These are phyloP conservation scores for Skeletonema grethae DNA, from an alignment of 108 stramenopile genomes.

Conservation along the genomic window DNA sequence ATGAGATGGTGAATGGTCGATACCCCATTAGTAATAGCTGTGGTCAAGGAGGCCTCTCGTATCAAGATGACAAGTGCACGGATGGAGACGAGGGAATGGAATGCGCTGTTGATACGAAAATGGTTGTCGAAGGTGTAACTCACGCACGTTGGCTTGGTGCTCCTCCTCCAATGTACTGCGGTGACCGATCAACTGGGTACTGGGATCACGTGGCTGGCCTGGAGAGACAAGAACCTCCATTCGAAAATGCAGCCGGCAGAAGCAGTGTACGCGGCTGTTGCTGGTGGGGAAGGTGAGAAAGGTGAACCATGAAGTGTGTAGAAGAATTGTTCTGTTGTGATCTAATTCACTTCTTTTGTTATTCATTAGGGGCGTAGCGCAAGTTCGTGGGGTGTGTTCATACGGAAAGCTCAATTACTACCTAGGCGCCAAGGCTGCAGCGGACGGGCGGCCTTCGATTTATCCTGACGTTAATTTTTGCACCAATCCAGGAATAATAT, in stretches of 20 bases:
- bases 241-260: slow-evolving; percentile 45
- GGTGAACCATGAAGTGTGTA: no score
- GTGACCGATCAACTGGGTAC: slow-evolving; percentile 42
- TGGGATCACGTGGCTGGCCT: slow-evolving; percentile 50
- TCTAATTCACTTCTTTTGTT: no score
- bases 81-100: slow-evolving; percentile 41
- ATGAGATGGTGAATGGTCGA: slow-evolving; percentile 29
- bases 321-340: no score
- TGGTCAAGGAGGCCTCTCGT: slow-evolving; percentile 41
- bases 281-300: slow-evolving; percentile 32
- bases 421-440: slow-evolving; percentile 31
- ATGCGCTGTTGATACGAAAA: slow-evolving; percentile 45
- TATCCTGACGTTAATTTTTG: slow-evolving; percentile 49
- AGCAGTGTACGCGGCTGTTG: slow-evolving; percentile 32
- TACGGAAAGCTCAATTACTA: slow-evolving; percentile 46
- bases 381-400: slow-evolving; percentile 39
- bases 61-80: slow-evolving; percentile 42
- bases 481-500: slow-evolving; percentile 38
- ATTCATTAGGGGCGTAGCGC: slow-evolving; percentile 29
- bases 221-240: slow-evolving; percentile 23
- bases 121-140: slow-evolving; percentile 49
- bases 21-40: slow-evolving; percentile 51
- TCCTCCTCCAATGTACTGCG: slow-evolving; percentile 47
- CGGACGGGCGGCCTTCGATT: slow-evolving; percentile 23
- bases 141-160: slow-evolving; percentile 53